Conservation (phyloP, 495 filamentous ascomycete species). For the Acidomyces sp. region DNA sequence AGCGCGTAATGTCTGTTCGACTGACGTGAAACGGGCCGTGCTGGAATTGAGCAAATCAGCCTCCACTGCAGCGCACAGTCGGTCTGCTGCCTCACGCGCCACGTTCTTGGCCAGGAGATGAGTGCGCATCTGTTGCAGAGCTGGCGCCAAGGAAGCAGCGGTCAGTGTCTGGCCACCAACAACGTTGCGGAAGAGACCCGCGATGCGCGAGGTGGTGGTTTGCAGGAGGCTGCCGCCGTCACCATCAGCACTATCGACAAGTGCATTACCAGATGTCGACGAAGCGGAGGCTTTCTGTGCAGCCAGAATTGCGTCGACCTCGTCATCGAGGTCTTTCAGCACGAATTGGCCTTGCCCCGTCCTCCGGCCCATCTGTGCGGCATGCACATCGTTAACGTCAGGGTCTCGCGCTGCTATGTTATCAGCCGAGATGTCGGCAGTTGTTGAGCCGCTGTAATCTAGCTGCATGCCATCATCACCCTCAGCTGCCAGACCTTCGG, state of each 20-base stretch:
- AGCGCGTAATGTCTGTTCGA: slow-evolving; percentile 65
- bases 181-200: slow-evolving; percentile 82
- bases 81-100: slow-evolving; percentile 81
- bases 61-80: slow-evolving; percentile 82
- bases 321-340: slow-evolving; percentile 80
- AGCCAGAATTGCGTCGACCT: slow-evolving; percentile 78
- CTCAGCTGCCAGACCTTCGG: slow-evolving; percentile 75
- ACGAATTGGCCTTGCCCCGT: slow-evolving; percentile 87
- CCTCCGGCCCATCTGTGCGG: slow-evolving; percentile 67
- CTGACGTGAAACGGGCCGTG: slow-evolving; percentile 79
- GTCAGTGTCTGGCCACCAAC: slow-evolving; percentile 87
- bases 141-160: slow-evolving; percentile 73
- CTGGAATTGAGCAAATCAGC: slow-evolving; percentile 79
- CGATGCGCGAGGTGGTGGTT: slow-evolving; percentile 63
- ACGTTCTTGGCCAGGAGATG: slow-evolving; percentile 94
- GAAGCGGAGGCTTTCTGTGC: slow-evolving; percentile 42
- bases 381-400: slow-evolving; percentile 55
- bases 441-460: slow-evolving; percentile 64
- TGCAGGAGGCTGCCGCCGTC: slow-evolving; percentile 50
- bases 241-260: slow-evolving; percentile 18
- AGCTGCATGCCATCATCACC: slow-evolving; percentile 59
- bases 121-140: slow-evolving; percentile 89
- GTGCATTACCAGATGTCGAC: too few relatives aligned
- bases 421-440: slow-evolving; percentile 31
- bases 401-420: slow-evolving; percentile 35